Evolutionary conservation across 495 filamentous ascomycete genomes (phyloP).

Genomic region (Neurospora sp.): DNA sequence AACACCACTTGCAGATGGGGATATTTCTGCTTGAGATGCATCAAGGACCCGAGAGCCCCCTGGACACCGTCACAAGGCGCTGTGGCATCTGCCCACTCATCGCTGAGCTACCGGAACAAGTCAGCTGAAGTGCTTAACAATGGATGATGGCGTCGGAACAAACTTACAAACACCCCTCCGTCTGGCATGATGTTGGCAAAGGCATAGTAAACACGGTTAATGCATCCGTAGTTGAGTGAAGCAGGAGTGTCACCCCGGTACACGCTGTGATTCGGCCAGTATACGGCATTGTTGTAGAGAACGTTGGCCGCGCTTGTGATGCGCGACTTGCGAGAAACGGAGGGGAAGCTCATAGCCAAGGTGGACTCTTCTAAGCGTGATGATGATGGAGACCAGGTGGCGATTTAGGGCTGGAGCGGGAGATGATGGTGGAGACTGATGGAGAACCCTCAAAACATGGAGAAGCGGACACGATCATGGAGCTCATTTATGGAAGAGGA

Average conservation of each 20-base stretch:
- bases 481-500: conserved; percentile 6
- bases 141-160: conserved; percentile 4
- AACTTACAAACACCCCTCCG: conserved; percentile 69
- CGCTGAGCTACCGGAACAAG: conserved; percentile 55
- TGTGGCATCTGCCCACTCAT: conserved; percentile 76
- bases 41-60: conserved; percentile 70
- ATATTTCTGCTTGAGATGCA: conserved; percentile 62
- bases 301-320: conserved; percentile 32
- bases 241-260: conserved; percentile 72
- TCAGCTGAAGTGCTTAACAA: conserved; percentile 6
- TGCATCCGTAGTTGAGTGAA: conserved; percentile 52
- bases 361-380: conserved; percentile 1
- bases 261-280: conserved; percentile 80
- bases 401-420: conserved; percentile 4
- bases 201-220: conserved; percentile 78
- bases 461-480: conserved; percentile 4
- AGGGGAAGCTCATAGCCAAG: conserved; percentile 11
- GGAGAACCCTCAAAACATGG: background rate
- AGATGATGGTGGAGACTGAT: conserved; percentile 3
- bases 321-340: conserved; percentile 30
- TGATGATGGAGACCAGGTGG: background rate
- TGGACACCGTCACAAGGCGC: conserved; percentile 68
- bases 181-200: conserved; percentile 77
- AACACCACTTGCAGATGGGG: conserved; percentile 69
- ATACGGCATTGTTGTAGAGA: conserved; percentile 68